These are phyloP conservation scores for Erigeron philadelphicus DNA, from an alignment of 140 eudicot species.

Conservation along the genomic window DNA sequence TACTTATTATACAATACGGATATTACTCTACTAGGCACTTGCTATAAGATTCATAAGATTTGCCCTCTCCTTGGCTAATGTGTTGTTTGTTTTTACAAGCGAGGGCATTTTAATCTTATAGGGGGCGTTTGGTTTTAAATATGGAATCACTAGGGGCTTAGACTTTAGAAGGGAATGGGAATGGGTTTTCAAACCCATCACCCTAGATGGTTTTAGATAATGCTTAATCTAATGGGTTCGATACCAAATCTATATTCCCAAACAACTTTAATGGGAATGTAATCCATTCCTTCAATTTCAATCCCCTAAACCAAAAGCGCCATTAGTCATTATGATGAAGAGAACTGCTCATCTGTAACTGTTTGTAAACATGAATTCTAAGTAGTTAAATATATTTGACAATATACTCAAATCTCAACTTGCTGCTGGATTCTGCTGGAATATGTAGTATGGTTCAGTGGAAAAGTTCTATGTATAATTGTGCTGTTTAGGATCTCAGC, in stretches of 20 bases:
- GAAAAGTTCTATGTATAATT: background rate
- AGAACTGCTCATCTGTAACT: background rate
- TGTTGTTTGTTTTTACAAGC: background rate
- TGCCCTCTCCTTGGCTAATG: constrained; percentile 12
- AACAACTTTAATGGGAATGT: too few species aligned
- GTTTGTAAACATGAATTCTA: constrained; percentile 11
- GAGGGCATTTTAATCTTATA: background rate
- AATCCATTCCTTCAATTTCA: too few species aligned
- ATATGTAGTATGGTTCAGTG: background rate
- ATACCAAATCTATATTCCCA: too few species aligned
- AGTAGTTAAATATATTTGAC: constrained; percentile 4
- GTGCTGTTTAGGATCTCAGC: background rate
- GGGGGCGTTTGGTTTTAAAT: too few species aligned
- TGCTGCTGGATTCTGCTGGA: constrained; percentile 1
- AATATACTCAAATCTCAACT: background rate
- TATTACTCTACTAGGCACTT: background rate
- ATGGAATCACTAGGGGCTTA: too few species aligned
- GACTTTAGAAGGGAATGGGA: too few species aligned
- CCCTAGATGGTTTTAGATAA: too few species aligned
- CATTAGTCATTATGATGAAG: background rate
- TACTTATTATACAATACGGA: constrained; percentile 6
- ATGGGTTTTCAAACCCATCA: too few species aligned
- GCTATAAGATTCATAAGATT: background rate
- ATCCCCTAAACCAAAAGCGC: too few species aligned
- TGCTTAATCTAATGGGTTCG: too few species aligned